phyloP scores from a whole-genome alignment of 345 rosid genomes.

The Lepidium africanum region DNA sequence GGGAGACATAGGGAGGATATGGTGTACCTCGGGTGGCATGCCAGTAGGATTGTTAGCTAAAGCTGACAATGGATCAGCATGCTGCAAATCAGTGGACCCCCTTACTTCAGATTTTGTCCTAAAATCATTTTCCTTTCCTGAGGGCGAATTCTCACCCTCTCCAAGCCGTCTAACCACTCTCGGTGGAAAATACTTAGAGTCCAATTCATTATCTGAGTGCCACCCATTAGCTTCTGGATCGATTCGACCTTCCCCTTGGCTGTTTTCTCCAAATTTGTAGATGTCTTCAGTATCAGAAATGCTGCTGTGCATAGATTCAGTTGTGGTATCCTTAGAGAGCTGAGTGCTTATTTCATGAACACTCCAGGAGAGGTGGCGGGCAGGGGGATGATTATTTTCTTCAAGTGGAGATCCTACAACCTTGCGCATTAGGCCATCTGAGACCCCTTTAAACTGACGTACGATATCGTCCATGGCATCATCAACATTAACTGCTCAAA shows the following conservation, averaged over 20 bases:
- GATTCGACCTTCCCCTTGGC: slow-evolving; percentile 40
- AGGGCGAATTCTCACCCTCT: slow-evolving; percentile 30
- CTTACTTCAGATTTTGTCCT: slow-evolving; percentile 32
- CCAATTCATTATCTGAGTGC: slow-evolving; percentile 84
- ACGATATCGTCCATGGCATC: slow-evolving; percentile 96
- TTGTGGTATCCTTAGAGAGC: slow-evolving; percentile 35
- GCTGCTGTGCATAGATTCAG: slow-evolving; percentile 54
- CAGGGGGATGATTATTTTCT: slow-evolving; percentile 36
- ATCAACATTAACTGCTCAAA: slow-evolving; percentile 80
- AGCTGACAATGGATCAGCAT: slow-evolving; percentile 24
- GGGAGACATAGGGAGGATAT: neutral
- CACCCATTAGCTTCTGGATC: slow-evolving; percentile 43
- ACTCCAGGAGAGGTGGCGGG: slow-evolving; percentile 53
- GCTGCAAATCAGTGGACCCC: slow-evolving; percentile 30
- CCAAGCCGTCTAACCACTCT: slow-evolving; percentile 37
- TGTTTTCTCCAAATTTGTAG: slow-evolving; percentile 38
- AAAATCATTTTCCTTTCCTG: slow-evolving; percentile 30
- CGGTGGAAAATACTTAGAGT: slow-evolving; percentile 46
- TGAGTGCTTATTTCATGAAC: slow-evolving; percentile 46
- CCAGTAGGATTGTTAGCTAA: slow-evolving; percentile 57
- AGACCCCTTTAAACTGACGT: slow-evolving; percentile 87
- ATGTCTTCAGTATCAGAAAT: slow-evolving; percentile 64
- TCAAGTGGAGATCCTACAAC: slow-evolving; percentile 55
- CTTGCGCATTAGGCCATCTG: slow-evolving; percentile 81
- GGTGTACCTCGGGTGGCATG: slow-evolving; percentile 88